Conservation (phyloP, 1,139 yeast genomes). For the Meyerozyma smithsonii region DNA sequence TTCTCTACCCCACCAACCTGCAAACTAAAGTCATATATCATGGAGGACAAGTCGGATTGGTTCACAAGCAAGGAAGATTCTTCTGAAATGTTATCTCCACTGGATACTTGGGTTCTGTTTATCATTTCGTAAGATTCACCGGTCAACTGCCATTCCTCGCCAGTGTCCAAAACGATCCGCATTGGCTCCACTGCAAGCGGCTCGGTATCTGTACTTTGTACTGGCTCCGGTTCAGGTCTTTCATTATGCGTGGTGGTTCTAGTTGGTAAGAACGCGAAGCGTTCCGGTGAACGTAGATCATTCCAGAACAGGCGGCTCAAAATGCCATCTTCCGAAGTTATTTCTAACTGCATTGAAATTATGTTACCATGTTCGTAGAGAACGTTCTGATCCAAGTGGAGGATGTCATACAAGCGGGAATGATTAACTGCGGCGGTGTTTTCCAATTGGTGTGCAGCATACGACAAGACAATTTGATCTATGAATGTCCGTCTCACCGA, state of each 20-base stretch:
- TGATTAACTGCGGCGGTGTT: not conserved
- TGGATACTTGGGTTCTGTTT: conserved; percentile 3
- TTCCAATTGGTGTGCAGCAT: conserved; percentile 4
- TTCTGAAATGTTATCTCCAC: conserved; percentile 5
- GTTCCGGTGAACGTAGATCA: conserved; percentile 21
- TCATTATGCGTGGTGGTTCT: not conserved
- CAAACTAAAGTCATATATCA: conserved; percentile 19
- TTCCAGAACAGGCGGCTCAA: conserved; percentile 25
- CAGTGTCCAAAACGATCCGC: conserved; percentile 19
- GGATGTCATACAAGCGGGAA: conserved; percentile 6
- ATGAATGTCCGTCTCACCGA: conserved; percentile 26
- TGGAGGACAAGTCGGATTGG: conserved; percentile 20
- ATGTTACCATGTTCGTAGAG: conserved; percentile 10
- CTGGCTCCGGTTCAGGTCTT: not conserved
- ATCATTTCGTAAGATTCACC: conserved; percentile 26
- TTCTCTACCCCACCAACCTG: conserved; percentile 9
- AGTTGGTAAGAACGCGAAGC: conserved; percentile 23
- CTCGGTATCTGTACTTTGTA: not conserved
- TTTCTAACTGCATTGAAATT: conserved; percentile 10
- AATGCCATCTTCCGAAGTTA: conserved; percentile 18
- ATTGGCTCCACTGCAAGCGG: conserved; percentile 19
- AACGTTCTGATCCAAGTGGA: conserved; percentile 11
- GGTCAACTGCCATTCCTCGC: conserved; percentile 21
- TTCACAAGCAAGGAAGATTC: conserved; percentile 16
- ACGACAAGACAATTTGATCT: conserved; percentile 22